Base-by-base conservation (phyloP, 23 red algal species). In the Rhodosorus marinus region DNA sequence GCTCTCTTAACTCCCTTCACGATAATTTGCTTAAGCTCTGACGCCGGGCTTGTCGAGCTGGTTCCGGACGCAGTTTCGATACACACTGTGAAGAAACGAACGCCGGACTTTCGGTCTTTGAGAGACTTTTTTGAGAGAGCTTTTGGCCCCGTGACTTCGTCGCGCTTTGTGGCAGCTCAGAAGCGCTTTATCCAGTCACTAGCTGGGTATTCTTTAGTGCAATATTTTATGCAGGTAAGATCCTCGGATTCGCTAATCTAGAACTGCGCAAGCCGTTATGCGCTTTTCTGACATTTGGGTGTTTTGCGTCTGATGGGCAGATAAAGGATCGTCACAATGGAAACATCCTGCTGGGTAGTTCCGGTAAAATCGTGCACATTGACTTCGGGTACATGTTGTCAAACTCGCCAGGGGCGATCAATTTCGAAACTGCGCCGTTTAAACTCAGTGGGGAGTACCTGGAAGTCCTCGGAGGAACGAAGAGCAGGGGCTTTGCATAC, bases 261-360 rank as follows among this genome's bases (percentile, higher is more conserved):
- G n/a, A n/a, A n/a, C n/a, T n/a, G n/a, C n/a, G n/a, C n/a, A n/a
- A n/a, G n/a, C n/a, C n/a, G n/a, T n/a, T n/a, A n/a, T n/a, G n/a
- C n/a, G n/a, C n/a, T n/a, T n/a, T n/a, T n/a, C n/a, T n/a, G n/a
- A n/a, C n/a, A n/a, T n/a, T n/a, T n/a, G n/a, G n/a, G n/a, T n/a
- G n/a, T n/a, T n/a, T n/a, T n/a, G n/a, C n/a, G n/a, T n/a, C n/a
- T n/a, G n/a, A n/a, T n/a, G n/a, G n/a, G n/a, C n/a, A n/a, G n/a
- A 98, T 98, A 62, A 98, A 98, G 51, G 90, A 98, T 64, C 57
- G 90, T 31, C 90, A 98, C 56, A 98, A 98, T 66, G 90, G 90
- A 24, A 98, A 98, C 57, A 76, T 98, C 26, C 74, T 98, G 77
- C 72, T 98, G 56, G 90, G 81, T 43, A 72, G 62, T 29, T 21